Evolutionary conservation across 225 moss, liverwort and hornwort genomes (phyloP).

Genomic region (Neckera pumila): DNA sequence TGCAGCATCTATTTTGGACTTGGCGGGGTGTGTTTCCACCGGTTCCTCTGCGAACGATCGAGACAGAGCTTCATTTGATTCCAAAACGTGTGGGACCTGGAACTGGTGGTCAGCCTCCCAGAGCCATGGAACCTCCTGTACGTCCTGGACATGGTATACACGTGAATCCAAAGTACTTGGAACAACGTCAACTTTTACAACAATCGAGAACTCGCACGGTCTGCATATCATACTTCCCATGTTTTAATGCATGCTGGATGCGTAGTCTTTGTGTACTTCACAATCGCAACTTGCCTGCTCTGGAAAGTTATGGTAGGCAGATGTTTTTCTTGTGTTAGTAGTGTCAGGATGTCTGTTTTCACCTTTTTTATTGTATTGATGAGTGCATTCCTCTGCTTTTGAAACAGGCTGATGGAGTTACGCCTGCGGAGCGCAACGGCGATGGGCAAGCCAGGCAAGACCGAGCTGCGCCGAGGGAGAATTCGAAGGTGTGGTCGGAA

Average conservation of each 20-base stretch:
- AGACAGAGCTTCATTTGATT: slow-evolving; percentile 62
- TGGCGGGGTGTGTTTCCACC: slow-evolving; percentile 87
- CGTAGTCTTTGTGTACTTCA: not conserved
- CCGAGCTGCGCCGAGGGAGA: slow-evolving; percentile 32
- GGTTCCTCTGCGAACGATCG: slow-evolving; percentile 60
- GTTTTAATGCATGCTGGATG: slow-evolving; percentile 1
- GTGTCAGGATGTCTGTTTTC: not conserved
- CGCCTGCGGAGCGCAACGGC: slow-evolving; percentile 56
- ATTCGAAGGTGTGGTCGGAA: slow-evolving; percentile 65
- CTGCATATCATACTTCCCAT: slow-evolving; percentile 18
- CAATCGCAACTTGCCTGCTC: not conserved
- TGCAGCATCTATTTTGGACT: slow-evolving; percentile 97
- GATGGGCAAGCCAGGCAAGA: slow-evolving; percentile 35
- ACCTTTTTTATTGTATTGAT: not conserved
- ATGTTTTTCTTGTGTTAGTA: not conserved
- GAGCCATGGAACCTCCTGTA: slow-evolving; percentile 50
- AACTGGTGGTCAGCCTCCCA: slow-evolving; percentile 32
- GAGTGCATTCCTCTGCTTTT: not conserved
- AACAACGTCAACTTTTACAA: slow-evolving; percentile 83
- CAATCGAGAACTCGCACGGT: slow-evolving; percentile 81
- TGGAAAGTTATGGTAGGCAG: not conserved
- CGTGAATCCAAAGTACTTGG: slow-evolving; percentile 95
- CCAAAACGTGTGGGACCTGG: slow-evolving; percentile 46
- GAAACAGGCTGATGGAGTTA: slow-evolving; percentile 48
- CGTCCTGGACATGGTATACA: slow-evolving; percentile 95